phyloP scores from a whole-genome alignment of 345 rosid species.

The Eucalyptus sp. region DNA sequence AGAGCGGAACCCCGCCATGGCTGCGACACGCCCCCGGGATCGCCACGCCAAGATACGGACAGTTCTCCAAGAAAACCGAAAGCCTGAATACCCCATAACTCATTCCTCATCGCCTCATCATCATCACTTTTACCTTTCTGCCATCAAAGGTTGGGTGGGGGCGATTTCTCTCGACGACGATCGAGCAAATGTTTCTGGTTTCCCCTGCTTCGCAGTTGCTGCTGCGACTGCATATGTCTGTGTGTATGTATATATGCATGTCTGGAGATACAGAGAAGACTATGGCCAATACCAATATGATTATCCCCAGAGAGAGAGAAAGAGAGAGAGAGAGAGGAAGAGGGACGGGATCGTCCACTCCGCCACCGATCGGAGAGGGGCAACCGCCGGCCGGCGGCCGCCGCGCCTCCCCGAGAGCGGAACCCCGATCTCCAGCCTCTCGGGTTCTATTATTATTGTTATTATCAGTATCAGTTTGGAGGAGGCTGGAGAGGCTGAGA shows the following conservation, averaged over 20 bases:
- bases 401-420: background rate
- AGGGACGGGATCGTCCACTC: background rate
- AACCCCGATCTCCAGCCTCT: background rate
- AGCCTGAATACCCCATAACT: background rate
- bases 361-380: background rate
- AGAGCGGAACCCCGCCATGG: background rate
- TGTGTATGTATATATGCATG: background rate
- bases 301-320: background rate
- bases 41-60: slow-evolving; percentile 3
- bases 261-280: background rate
- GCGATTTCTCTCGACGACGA: background rate
- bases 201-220: background rate
- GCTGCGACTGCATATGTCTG: background rate
- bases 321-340: background rate
- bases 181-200: background rate
- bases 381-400: background rate
- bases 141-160: background rate
- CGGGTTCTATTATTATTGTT: background rate
- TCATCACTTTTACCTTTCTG: background rate
- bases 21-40: background rate
- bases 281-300: background rate
- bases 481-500: background rate
- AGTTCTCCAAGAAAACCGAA: background rate
- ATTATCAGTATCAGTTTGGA: background rate
- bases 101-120: background rate